phyloP scores from a whole-genome alignment of 345 rosid genomes.

The Lenwebbia sp. region DNA sequence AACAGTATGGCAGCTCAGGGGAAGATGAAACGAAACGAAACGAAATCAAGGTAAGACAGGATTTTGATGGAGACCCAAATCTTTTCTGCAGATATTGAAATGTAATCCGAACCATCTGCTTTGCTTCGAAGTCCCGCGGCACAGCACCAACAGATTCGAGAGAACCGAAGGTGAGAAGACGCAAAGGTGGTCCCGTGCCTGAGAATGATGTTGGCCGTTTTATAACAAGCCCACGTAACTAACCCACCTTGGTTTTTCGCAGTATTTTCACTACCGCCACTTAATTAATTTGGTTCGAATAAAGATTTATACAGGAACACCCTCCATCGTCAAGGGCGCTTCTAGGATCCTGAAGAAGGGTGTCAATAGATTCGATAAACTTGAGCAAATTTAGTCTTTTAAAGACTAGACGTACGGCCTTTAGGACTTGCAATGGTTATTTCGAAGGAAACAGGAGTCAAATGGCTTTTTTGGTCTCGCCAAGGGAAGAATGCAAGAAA shows the following conservation, averaged over 20 bases:
- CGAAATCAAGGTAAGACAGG: background rate
- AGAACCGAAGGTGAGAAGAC: background rate
- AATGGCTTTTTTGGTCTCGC: background rate
- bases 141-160: background rate
- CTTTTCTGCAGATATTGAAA: background rate
- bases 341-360: background rate
- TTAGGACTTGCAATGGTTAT: too few relatives aligned
- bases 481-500: background rate
- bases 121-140: background rate
- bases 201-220: background rate
- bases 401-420: background rate
- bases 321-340: background rate
- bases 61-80: background rate
- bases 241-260: background rate
- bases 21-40: background rate
- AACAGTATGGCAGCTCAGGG: background rate
- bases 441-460: background rate
- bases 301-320: background rate
- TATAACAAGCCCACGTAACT: background rate
- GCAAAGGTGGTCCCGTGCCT: background rate
- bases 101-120: background rate
- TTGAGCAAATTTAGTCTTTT: background rate
- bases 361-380: background rate
- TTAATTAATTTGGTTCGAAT: background rate
- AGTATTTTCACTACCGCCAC: background rate